Evolutionary conservation across 257 asterid species (phyloP), one percentile per base, ranked within the genome.

Genomic region (Rehmannia glutinosa): DNA sequence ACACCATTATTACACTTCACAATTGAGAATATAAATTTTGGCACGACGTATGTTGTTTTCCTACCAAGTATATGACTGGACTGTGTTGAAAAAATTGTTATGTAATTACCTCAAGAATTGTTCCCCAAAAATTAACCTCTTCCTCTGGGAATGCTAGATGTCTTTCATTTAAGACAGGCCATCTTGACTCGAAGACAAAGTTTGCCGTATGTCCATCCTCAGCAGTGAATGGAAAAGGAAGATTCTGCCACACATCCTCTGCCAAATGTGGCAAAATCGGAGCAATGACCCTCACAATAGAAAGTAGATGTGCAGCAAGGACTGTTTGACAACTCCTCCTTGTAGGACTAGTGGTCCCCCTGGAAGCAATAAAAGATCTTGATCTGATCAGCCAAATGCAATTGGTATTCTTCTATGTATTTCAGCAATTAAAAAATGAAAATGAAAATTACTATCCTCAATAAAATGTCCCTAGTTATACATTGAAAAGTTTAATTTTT

Each of bases 271-370:
- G 99, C 72, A 93, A 78, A 67, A 93, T 90, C 6, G 99, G 99
- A 60, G 99, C 96, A 64, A 93, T 71, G 62, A 87, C 81, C 71
- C 95, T 86, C 46, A 81, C 87, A 20, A 90, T 41, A 61, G 96
- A 79, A 61, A 85, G 86, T 46, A 93, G 66, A 66, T 90, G 99
- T 50, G 83, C 89, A 65, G 95, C 80, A 54, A 93, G 95, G 72
- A 90, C 99, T 33, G 96, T 93, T 77, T 93, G 99, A 39, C 99
- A 93, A 78, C 96, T 90, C 70, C 96, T 86, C 85, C 99, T 83
- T 1, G 99, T 88, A 61, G 82, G 71, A 84, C 97, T 93, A 53
- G 70, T 24, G 70, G 87, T 74, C 66, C 99, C 99, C 54, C 97
- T 93, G 83, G 28, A 59, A 71, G 38, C 43, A 67, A n/a, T 5